phyloP scores from a whole-genome alignment of 805 yeast species.

The Lipomyces mesembrius region DNA sequence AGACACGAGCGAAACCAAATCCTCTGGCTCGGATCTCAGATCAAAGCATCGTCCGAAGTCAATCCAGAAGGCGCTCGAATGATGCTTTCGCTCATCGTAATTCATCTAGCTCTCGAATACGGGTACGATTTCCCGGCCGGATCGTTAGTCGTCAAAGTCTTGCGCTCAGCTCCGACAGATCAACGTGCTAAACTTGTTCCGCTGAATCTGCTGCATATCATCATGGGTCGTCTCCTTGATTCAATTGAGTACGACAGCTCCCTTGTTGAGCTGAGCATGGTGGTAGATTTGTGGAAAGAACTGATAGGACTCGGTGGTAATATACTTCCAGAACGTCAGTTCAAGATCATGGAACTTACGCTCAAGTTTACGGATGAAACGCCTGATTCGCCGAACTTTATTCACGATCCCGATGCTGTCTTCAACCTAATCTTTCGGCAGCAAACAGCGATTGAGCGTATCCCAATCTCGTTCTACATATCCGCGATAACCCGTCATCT shows the following conservation, averaged over 20 bases:
- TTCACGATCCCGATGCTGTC: slow-evolving; percentile 3
- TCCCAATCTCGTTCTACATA: slow-evolving; percentile 20
- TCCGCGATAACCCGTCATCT: slow-evolving; percentile 15
- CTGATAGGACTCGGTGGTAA: slow-evolving; percentile 6
- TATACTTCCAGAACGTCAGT: slow-evolving; percentile 15
- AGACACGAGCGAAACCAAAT: slow-evolving; percentile 15
- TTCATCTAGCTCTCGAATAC: slow-evolving; percentile 25
- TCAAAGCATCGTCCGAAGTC: slow-evolving; percentile 10
- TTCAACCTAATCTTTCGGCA: neutral
- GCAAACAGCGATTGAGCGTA: neutral
- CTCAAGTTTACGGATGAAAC: slow-evolving; percentile 10
- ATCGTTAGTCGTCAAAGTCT: slow-evolving; percentile 14
- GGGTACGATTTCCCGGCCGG: slow-evolving; percentile 19
- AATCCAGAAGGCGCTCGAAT: slow-evolving; percentile 14
- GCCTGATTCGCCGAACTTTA: neutral
- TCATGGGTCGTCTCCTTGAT: slow-evolving; percentile 9
- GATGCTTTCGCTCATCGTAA: slow-evolving; percentile 13
- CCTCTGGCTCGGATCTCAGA: slow-evolving; percentile 17
- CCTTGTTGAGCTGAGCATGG: slow-evolving; percentile 10
- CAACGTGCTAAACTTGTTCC: neutral
- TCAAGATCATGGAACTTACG: slow-evolving; percentile 23
- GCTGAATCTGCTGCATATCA: neutral
- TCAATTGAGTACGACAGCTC: slow-evolving; percentile 6
- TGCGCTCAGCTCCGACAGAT: neutral
- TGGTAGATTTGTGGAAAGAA: slow-evolving; percentile 19